These are phyloP conservation scores for Panicum virgatum DNA, from an alignment of 202 grass and related monocot species.

Conservation along the genomic window DNA sequence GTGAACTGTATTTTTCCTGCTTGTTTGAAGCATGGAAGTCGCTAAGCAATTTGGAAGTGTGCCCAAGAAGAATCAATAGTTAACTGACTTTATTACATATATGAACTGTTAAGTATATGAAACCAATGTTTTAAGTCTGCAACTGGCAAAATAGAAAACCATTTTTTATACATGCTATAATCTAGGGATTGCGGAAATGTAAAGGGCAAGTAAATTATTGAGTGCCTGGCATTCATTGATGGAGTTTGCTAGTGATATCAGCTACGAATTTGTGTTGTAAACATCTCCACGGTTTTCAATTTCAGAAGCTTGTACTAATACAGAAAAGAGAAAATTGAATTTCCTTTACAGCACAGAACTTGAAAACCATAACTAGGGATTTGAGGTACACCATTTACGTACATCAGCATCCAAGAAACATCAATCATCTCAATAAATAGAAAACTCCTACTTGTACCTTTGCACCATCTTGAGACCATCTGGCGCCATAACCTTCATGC, in stretches of 20 bases:
- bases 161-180: neutral
- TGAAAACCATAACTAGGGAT: neutral
- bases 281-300: neutral
- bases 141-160: neutral
- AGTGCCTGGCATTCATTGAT: neutral
- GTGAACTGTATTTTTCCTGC: neutral
- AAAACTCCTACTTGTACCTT: slow-evolving; percentile 55
- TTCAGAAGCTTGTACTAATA: neutral
- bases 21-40: neutral
- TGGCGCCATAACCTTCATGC: slow-evolving; percentile 77
- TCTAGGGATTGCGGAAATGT: neutral
- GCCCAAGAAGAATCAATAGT: neutral
- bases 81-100: neutral
- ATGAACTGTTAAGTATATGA: no score
- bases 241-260: neutral
- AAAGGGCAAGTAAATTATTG: neutral
- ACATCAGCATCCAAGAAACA: slow-evolving; percentile 8
- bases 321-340: neutral
- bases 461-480: slow-evolving; percentile 81
- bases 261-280: neutral
- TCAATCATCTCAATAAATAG: neutral
- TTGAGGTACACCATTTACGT: slow-evolving; percentile 3
- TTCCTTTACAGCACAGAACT: neutral
- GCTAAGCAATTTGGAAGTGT: neutral
- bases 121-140: neutral